Base-by-base conservation (phyloP, 495 filamentous ascomycete species). In the Penicillium diatomitis region DNA sequence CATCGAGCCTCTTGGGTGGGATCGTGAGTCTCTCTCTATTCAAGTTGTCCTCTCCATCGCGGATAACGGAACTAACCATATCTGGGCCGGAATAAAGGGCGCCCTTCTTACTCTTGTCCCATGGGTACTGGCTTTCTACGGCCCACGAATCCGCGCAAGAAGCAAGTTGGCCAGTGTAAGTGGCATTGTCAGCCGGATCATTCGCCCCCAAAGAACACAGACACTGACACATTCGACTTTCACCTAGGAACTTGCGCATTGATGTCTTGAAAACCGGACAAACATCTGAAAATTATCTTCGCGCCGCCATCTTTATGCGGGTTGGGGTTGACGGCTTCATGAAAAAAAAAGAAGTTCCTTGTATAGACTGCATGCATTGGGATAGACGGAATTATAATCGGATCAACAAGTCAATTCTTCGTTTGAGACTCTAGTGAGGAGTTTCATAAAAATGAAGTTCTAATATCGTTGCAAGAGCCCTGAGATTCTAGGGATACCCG, bases 51-150 rank as follows among this genome's bases (percentile, higher is more conserved):
- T 20, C 20, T 20, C 20, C 20, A 20, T 20, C 20, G 20, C 20
- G 20, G 20, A 20, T 20, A 20, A 20, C 20, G 20, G 20, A 20
- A 20, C 20, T 20, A 20, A 20, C 20, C 20, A 20, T 20, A 20
- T 20, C 20, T 20, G 20, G 20, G 20, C 20, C 20, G 20, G 20
- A 20, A 34, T 27, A 12, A 38, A 72, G 60, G 86, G 84, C 0
- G 71, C 75, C 6, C 50, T 78, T 5, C 62, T 97, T 46, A 89
- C 85, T 6, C 59, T 85, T 9, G 89, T 96, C 32, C 91, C 90
- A 0, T 96, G 88, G 87, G 79, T 88, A 5, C 64, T 97, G 56
- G 80, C 89, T 3, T 79, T 90, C 32, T 94, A 79, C 58, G 91
- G 91, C 3, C 80, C 83, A 20, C 77, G 58, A 66, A 94, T 97